Percentiles rank a stretch among this genome's conserved stretches.
phyloP scores from a whole-genome alignment of 768 basidiomycete species.

The Naganishia vaughanmartiniae region DNA sequence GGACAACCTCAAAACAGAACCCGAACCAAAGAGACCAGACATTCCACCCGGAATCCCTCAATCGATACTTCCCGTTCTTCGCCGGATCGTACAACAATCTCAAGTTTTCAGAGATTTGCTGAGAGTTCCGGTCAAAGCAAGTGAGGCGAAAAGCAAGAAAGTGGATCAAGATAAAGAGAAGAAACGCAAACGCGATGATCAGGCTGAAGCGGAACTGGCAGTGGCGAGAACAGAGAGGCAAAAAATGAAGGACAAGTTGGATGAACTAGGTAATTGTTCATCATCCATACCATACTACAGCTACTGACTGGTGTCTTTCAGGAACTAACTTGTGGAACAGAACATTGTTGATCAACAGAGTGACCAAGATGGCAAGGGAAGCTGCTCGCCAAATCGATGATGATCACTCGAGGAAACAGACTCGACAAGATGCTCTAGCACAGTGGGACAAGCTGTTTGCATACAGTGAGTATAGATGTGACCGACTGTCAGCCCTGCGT shows the following conservation, averaged over 20 bases:
- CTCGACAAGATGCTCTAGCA: background rate
- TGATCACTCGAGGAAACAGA: constrained; percentile 12
- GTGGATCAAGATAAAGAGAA: background rate
- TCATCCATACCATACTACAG: background rate
- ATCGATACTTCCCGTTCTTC: constrained; percentile 7
- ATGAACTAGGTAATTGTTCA: constrained; percentile 2
- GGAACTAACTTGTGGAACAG: constrained; percentile 18
- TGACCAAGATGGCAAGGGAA: constrained; percentile 15
- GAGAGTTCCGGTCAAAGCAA: background rate
- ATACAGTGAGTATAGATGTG: background rate
- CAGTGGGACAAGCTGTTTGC: constrained; percentile 22
- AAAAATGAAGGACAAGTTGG: constrained; percentile 19
- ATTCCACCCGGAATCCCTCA: constrained; percentile 17
- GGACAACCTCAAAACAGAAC: constrained; percentile 6
- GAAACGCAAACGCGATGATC: constrained; percentile 12
- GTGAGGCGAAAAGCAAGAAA: background rate
- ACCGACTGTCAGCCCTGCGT: background rate
- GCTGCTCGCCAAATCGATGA: background rate
- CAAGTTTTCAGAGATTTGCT: background rate
- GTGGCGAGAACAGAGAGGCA: constrained; percentile 17
- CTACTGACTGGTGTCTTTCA: background rate
- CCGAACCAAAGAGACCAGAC: constrained; percentile 6
- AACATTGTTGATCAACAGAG: constrained; percentile 13
- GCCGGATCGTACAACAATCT: constrained; percentile 2
- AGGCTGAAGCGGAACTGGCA: background rate